Evolutionary conservation across 179 eudicot species (phyloP), one percentile per base, ranked within the genome.

Genomic region (Camellia oleifera): DNA sequence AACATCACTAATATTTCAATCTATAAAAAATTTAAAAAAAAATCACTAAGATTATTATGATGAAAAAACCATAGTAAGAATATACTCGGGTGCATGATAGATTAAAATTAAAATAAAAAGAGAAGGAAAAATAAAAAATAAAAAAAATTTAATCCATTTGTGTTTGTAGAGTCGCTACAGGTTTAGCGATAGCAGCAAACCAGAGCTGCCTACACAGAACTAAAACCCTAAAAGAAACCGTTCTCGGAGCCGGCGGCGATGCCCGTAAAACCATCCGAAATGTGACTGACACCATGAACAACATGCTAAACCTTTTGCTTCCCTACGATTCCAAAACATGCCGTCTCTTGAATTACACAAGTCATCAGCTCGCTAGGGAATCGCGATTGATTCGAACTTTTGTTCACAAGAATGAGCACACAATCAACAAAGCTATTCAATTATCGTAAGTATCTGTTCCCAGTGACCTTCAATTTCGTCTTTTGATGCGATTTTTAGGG

Each of bases 251-350:
- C 70, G 93, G 89, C 32, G 70, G 64, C 17, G 86, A 83, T 66
- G 86, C 94, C 40, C 83, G 85, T n/a, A 81, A 70, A 82, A 78
- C 84, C 60, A 90, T 92, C 52, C 83, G 80, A 72, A 86, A 67
- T 72, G 91, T 92, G 6, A 88, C 77, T 45, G 84, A 75, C 72
- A 77, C 77, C 10, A 85, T 93, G 85, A 61, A 65, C 42, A 57
- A 81, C 13, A 93, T 90, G 77, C 87, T 85, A 67, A 62, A 46
- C 17, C 82, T 82, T 73, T 74, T 93, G 44, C 76, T 85, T 72
- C 91, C 92, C 2, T 93, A 93, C 54, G 93, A 93, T 82, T 77
- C 82, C n/a, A 60, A 72, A 18, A 88, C 89, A 26, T 78, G 85
- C 48, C 1, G 8, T 42, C 73, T 89, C 7, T 83, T 92, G 81